phyloP scores from a whole-genome alignment of 1,284 basidiomycete species.

The Moniliella sp. region DNA sequence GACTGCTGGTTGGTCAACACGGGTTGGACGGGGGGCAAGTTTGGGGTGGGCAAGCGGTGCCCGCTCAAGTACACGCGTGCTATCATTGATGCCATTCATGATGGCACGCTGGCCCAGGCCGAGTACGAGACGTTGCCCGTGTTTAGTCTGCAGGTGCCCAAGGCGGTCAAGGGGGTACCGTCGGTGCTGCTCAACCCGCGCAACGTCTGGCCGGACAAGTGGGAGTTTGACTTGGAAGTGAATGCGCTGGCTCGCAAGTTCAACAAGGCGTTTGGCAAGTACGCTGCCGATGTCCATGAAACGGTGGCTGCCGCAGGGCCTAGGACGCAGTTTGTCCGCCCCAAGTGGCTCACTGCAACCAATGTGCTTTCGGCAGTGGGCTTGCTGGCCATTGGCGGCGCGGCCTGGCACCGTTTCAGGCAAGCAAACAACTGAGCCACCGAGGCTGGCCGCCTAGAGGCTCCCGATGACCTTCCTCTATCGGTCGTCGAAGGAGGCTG shows the following conservation, averaged over 20 bases:
- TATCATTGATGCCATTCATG: constrained; percentile 91
- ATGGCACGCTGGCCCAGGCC: constrained; percentile 63
- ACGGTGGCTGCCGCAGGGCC: constrained; percentile 26
- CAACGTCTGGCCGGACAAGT: constrained; percentile 19
- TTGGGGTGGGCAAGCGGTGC: constrained; percentile 42
- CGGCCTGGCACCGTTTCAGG: too few species aligned
- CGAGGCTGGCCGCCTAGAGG: too few species aligned
- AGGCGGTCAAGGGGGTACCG: constrained; percentile 16
- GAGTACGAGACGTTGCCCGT: constrained; percentile 60
- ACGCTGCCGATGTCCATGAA: constrained; percentile 20
- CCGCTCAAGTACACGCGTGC: constrained; percentile 51
- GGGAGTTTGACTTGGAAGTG: constrained; percentile 21
- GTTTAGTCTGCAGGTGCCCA: constrained; percentile 29
- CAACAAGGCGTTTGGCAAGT: constrained; percentile 27
- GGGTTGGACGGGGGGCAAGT: constrained; percentile 90
- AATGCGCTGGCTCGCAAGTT: constrained; percentile 33
- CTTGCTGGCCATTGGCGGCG: too few species aligned
- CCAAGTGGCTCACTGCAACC: too few species aligned
- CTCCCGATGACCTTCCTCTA: too few species aligned
- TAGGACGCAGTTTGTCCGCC: too few species aligned
- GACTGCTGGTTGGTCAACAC: constrained; percentile 99
- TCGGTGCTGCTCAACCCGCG: constrained; percentile 20
- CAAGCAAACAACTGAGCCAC: too few species aligned
- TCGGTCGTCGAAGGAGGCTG: too few species aligned
- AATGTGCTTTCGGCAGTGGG: too few species aligned